These are phyloP conservation scores for Acidomyces sp. DNA, from an alignment of 495 filamentous ascomycete species.

Conservation along the genomic window DNA sequence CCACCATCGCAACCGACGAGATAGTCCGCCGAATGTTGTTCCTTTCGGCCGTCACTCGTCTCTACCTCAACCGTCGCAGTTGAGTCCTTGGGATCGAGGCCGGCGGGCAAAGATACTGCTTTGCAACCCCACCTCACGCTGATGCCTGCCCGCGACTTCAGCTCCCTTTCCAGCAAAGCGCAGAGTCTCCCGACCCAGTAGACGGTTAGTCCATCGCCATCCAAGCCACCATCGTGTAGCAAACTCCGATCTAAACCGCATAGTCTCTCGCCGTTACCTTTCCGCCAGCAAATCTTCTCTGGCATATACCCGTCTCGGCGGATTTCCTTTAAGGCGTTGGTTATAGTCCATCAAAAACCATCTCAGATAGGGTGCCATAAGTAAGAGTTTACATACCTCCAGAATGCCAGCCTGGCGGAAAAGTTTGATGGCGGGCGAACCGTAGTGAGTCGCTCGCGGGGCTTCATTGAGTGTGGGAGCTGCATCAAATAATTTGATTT, in stretches of 20 bases:
- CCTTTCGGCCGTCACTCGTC: neutral
- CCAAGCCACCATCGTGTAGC: neutral
- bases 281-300: constrained; percentile 5
- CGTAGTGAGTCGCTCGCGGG: constrained; percentile 5
- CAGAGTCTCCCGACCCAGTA: neutral
- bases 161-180: constrained; percentile 2
- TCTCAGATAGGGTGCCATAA: too few relatives aligned
- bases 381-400: too few relatives aligned
- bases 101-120: neutral
- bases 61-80: constrained; percentile 1
- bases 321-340: constrained; percentile 2
- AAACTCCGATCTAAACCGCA: neutral
- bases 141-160: constrained; percentile 5
- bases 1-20: constrained; percentile 6
- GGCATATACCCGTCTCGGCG: constrained; percentile 4
- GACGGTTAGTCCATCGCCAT: constrained; percentile 1
- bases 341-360: too few relatives aligned
- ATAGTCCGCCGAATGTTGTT: constrained; percentile 2
- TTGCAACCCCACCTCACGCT: constrained; percentile 3
- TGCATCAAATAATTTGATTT: constrained; percentile 10
- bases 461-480: constrained; percentile 1
- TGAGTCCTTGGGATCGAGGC: neutral
- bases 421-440: constrained; percentile 3
- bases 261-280: neutral
- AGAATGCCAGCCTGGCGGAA: constrained; percentile 5